phyloP scores from a whole-genome alignment of 306 rosid species.

The Dryas alaskensis region DNA sequence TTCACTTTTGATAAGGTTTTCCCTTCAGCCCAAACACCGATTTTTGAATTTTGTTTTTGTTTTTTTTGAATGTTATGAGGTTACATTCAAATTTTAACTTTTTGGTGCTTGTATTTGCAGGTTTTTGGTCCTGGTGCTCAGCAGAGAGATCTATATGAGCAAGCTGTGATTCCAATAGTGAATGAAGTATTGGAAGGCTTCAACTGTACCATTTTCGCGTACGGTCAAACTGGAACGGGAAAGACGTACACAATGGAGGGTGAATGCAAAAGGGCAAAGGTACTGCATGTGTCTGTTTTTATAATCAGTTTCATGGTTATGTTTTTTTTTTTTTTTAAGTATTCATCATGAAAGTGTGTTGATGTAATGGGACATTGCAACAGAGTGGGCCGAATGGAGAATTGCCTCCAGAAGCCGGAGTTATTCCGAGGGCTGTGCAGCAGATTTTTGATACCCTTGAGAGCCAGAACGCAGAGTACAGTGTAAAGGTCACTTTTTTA shows the following conservation, averaged over 20 bases:
- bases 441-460: constrained; percentile 94
- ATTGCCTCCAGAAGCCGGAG: constrained; percentile 87
- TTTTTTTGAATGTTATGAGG: background rate
- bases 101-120: constrained; percentile 27
- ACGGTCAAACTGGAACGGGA: constrained; percentile 96
- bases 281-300: constrained; percentile 18
- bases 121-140: constrained; percentile 87
- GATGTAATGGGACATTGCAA: constrained; percentile 5
- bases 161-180: constrained; percentile 83
- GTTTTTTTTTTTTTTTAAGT: background rate
- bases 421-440: constrained; percentile 88
- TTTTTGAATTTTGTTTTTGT: background rate
- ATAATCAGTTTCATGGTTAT: background rate
- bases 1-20: constrained; percentile 90
- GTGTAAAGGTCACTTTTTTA: constrained; percentile 87
- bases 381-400: constrained; percentile 89
- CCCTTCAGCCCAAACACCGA: background rate
- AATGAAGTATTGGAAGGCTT: constrained; percentile 87
- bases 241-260: constrained; percentile 97
- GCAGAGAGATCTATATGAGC: constrained; percentile 83
- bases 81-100: background rate
- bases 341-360: background rate
- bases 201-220: constrained; percentile 88
- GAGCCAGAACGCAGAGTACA: constrained; percentile 85
- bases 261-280: constrained; percentile 89